Evolutionary conservation across 73 alveolate genomes (phyloP).

Genomic region (Paramecium sonneborni): DNA sequence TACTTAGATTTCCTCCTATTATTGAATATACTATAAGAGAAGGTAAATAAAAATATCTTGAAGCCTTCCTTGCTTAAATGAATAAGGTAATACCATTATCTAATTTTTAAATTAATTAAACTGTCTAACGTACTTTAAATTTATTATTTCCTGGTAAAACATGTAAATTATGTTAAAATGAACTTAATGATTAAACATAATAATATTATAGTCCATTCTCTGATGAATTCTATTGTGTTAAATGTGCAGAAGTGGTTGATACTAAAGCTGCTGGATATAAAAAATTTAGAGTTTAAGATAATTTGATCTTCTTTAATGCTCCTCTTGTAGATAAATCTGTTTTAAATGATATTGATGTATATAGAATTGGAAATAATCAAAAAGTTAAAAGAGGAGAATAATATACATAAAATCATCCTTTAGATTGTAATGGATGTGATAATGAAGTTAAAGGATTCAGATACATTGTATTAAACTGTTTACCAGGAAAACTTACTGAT

Average conservation of each 20-base stretch:
- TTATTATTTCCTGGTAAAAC: background rate
- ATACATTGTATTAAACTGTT: background rate
- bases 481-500: constrained; percentile 24
- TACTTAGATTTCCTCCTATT: background rate
- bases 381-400: background rate
- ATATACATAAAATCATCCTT: background rate
- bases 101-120: background rate
- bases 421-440: constrained; percentile 36
- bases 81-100: background rate
- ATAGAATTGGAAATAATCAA: background rate
- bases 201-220: constrained; percentile 2
- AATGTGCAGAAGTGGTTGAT: background rate
- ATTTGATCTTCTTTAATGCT: background rate
- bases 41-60: background rate
- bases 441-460: background rate
- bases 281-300: background rate
- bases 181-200: background rate
- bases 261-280: background rate
- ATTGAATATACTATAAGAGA: background rate
- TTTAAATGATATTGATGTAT: background rate
- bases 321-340: background rate
- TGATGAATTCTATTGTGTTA: constrained; percentile 16
- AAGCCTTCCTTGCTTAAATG: background rate
- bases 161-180: constrained; percentile 13
- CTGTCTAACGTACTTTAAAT: background rate